phyloP scores from a whole-genome alignment of 2,329 filamentous ascomycete species.

The Plectosphaerella plurivora region DNA sequence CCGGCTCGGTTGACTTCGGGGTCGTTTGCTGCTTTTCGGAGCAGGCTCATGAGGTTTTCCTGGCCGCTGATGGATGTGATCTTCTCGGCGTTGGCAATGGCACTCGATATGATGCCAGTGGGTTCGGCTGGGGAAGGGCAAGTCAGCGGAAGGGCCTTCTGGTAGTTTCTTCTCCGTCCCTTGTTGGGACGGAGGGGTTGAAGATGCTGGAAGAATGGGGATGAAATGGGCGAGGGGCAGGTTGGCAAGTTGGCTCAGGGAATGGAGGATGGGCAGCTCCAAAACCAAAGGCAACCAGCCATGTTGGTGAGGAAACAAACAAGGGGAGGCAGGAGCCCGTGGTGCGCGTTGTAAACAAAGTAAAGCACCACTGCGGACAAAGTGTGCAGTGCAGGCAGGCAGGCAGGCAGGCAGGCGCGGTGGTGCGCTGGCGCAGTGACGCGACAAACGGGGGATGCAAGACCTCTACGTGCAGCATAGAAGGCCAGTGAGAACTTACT shows the following conservation, averaged over 20 bases:
- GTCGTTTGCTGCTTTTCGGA: constrained; percentile 56
- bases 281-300: not conserved
- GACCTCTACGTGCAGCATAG: not conserved
- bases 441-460: not conserved
- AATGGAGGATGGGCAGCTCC: too few species aligned
- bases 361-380: not conserved
- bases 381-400: not conserved
- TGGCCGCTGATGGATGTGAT: constrained; percentile 60
- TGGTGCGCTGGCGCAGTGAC: too few species aligned
- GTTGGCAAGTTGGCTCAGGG: too few species aligned
- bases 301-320: not conserved
- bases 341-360: not conserved
- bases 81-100: constrained; percentile 84
- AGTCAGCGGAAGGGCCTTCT: constrained; percentile 10
- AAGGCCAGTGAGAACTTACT: constrained; percentile 31
- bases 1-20: constrained; percentile 44
- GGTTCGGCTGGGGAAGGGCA: constrained; percentile 35
- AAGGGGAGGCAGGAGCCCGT: not conserved
- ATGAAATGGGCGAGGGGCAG: not conserved
- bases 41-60: constrained; percentile 68
- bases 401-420: not conserved
- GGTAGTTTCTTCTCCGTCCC: too few species aligned
- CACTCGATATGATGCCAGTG: constrained; percentile 80
- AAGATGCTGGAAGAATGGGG: not conserved
- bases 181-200: too few species aligned